Base-by-base conservation (phyloP, 2,329 filamentous ascomycete genomes). In the Aspergillus sp. region DNA sequence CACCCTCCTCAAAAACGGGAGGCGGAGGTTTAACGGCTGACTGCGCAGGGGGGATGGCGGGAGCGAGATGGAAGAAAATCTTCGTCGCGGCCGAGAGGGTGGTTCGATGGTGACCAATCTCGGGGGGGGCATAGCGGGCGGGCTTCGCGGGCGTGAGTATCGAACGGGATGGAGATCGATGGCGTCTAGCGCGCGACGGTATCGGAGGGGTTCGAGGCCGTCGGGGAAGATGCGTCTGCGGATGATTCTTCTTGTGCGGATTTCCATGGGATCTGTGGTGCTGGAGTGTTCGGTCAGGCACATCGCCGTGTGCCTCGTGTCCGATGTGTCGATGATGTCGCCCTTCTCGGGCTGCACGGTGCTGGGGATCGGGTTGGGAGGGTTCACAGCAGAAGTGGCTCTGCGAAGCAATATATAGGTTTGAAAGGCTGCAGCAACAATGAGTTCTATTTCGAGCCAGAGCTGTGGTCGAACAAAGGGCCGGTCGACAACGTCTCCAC, bases 211-310 rank as follows among this genome's bases (percentile, higher is more conserved):
- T 20, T 49, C 44, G 20, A 38, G 45, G 17, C 54, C 49, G 43
- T 55, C 50, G 34, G 49, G 60, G 38, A 58, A 54, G 34, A 55
- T 19, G 44, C 57, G 58, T 32, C 49, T 53, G 49, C 54, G 57
- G 43, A 59, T 58, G 13, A 58, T 47, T 43, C 57, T 57, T 55
- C 53, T 64, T 34, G 48, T 63, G 47, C 60, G 61, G 31, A 58
- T 49, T 51, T 63, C 57, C 44, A 58, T 56, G 43, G 52, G 47
- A 49, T 54, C 56, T 40, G 59, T 41, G 17, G 59, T 55, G 29
- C 42, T 56, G 34, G 43, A 54, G 32, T 38, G 49, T 20, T 60
- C 50, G 49, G 60, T 48, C 19, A 61, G 48, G 49, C 55, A 59
- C 58, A 58, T 58, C 36, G 41, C 50, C 34, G 19, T 40, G 19